Percentiles rank a stretch among this genome's conserved stretches.
Evolutionary conservation across 352 stramenopile species (phyloP).

Genomic region (Phytopythium oedochilum): DNA sequence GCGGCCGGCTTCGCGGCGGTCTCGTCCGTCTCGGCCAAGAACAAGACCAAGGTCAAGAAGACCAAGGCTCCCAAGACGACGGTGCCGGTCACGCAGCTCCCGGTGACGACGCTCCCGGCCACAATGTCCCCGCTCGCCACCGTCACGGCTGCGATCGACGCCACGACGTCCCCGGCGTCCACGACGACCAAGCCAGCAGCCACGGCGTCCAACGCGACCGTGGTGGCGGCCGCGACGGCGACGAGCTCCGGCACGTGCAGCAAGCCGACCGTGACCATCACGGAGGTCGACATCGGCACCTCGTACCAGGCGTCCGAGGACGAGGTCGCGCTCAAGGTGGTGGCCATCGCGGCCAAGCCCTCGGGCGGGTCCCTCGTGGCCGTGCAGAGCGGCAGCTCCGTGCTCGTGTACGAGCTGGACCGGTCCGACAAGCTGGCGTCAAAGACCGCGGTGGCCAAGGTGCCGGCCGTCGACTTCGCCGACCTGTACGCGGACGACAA

Average conservation of each 20-base stretch:
- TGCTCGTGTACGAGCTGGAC: slow-evolving; percentile 44
- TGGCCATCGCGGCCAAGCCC: slow-evolving; percentile 39
- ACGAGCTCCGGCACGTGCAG: slow-evolving; percentile 22
- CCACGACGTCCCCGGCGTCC: background rate
- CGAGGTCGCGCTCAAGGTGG: slow-evolving; percentile 36
- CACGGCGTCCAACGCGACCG: slow-evolving; percentile 2
- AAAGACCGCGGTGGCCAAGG: slow-evolving; percentile 25
- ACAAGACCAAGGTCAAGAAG: no score
- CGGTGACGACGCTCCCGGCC: no score
- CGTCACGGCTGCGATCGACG: no score
- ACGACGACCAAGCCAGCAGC: slow-evolving; percentile 5
- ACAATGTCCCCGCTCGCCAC: no score
- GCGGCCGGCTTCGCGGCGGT: no score
- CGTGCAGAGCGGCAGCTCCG: slow-evolving; percentile 42
- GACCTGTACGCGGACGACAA: slow-evolving; percentile 52
- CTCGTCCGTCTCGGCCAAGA: no score
- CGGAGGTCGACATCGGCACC: slow-evolving; percentile 31
- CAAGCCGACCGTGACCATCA: slow-evolving; percentile 31
- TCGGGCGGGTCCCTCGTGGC: slow-evolving; percentile 39
- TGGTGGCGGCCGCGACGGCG: no score
- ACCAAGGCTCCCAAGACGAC: no score
- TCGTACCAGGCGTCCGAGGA: slow-evolving; percentile 35
- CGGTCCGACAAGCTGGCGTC: slow-evolving; percentile 39
- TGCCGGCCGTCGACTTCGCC: slow-evolving; percentile 42
- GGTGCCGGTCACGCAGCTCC: no score